These are phyloP conservation scores for Salicornia ramosissima DNA, from an alignment of 148 eudicot genomes.

Conservation along the genomic window DNA sequence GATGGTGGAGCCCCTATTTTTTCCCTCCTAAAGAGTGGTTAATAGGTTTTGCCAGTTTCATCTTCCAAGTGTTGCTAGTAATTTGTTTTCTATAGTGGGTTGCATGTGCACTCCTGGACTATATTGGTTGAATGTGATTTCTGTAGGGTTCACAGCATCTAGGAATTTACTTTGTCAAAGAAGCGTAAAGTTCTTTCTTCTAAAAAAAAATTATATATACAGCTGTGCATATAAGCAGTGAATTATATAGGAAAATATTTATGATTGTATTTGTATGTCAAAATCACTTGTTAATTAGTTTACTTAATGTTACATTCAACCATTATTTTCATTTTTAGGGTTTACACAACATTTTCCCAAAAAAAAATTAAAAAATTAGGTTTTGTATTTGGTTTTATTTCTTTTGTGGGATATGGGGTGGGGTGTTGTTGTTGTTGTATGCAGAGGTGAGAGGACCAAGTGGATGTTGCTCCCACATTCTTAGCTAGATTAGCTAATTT, in stretches of 20 bases:
- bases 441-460: slow-evolving; percentile 4
- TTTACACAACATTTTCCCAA: too few relatives aligned
- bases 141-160: slow-evolving; percentile 3
- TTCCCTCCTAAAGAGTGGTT: slow-evolving; percentile 10
- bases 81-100: slow-evolving; percentile 5
- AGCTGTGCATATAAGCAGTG: too few relatives aligned
- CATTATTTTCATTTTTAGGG: too few relatives aligned
- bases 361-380: too few relatives aligned
- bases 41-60: neutral
- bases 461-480: slow-evolving; percentile 7
- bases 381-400: neutral
- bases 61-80: neutral
- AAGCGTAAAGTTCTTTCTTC: neutral
- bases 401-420: neutral
- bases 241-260: too few relatives aligned
- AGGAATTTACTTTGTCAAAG: slow-evolving; percentile 5
- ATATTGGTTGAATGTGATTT: slow-evolving; percentile 15
- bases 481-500: slow-evolving; percentile 4
- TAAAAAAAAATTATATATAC: too few relatives aligned
- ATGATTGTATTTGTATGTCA: too few relatives aligned
- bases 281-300: too few relatives aligned
- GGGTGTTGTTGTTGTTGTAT: slow-evolving; percentile 1
- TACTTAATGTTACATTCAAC: too few relatives aligned
- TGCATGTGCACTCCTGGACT: slow-evolving; percentile 19
- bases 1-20: slow-evolving; percentile 13